Conservation (phyloP, 805 yeast species). For the Barnettozyma siamensis region DNA sequence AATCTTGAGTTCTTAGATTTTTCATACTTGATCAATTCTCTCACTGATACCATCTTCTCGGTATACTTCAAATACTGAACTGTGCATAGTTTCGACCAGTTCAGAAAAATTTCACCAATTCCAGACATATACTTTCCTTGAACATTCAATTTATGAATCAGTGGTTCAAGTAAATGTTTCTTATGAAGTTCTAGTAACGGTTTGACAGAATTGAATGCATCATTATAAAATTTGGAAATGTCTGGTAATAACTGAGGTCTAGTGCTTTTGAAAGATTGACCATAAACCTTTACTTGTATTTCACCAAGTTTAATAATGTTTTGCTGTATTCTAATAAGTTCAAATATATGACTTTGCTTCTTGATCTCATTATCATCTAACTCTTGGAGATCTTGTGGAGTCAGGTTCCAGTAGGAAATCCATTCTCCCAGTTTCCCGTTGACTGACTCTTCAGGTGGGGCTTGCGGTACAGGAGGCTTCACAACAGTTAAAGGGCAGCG, state of each 20-base stretch:
- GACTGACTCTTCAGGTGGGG: conserved; percentile 13
- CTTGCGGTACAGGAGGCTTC: conserved; percentile 19
- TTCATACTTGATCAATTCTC: conserved; percentile 47
- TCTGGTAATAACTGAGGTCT: conserved; percentile 40
- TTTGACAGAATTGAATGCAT: conserved; percentile 51
- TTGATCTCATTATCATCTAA: conserved; percentile 48
- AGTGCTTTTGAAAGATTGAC: conserved; percentile 34
- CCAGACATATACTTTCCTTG: conserved; percentile 65
- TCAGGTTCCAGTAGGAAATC: conserved; percentile 61
- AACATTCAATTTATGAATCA: conserved; percentile 47
- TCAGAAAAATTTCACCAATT: conserved; percentile 54
- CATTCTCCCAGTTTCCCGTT: conserved; percentile 41
- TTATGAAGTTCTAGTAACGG: conserved; percentile 53
- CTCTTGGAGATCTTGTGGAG: conserved; percentile 47
- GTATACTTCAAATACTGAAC: conserved; percentile 55
- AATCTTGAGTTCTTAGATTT: conserved; percentile 37
- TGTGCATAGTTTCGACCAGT: conserved; percentile 59
- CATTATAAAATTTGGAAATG: conserved; percentile 50
- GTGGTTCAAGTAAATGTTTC: conserved; percentile 47
- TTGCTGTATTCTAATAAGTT: conserved; percentile 65
- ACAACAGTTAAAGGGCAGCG: conserved; percentile 29
- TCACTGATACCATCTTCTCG: conserved; percentile 52
- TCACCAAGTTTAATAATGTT: conserved; percentile 61
- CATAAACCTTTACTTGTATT: conserved; percentile 55
- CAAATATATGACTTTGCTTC: conserved; percentile 71